Evolutionary conservation across 176 grass and related monocot species (phyloP).

Genomic region (Paspalum vaginatum): DNA sequence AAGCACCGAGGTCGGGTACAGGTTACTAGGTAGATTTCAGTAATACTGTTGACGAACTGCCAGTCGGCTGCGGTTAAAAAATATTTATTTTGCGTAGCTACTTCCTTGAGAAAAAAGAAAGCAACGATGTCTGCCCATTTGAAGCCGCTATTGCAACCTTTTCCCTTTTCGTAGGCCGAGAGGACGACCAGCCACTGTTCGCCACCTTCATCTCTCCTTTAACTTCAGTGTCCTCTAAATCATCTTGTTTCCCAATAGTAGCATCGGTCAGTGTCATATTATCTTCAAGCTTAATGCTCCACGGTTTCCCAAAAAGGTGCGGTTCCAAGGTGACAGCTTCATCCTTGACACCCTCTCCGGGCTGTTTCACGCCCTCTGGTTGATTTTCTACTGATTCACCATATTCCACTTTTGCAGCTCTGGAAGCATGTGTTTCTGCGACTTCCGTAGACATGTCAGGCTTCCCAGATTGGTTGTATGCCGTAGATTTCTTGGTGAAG

Average conservation of each 20-base stretch:
- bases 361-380: conserved; percentile 22
- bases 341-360: conserved; percentile 26
- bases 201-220: conserved; percentile 10
- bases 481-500: conserved; percentile 61
- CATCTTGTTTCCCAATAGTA: conserved; percentile 3
- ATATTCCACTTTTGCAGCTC: conserved; percentile 37
- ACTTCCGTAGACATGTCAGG: background rate
- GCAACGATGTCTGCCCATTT: conserved; percentile 68
- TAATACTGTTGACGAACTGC: background rate
- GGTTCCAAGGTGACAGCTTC: conserved; percentile 40
- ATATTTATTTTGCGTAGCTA: conserved; percentile 28
- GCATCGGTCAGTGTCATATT: background rate
- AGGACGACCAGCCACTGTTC: background rate
- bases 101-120: conserved; percentile 75
- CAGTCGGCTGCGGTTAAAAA: background rate
- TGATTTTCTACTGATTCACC: conserved; percentile 36
- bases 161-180: conserved; percentile 45
- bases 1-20: background rate
- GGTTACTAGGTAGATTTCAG: background rate
- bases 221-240: conserved; percentile 40
- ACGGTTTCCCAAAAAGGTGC: conserved; percentile 9
- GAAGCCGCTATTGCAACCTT: conserved; percentile 41
- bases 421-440: conserved; percentile 24
- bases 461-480: conserved; percentile 23
- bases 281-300: conserved; percentile 33